Conservation (phyloP, 192 early-diverging fungal genomes). For the Oehlia diaphana region DNA sequence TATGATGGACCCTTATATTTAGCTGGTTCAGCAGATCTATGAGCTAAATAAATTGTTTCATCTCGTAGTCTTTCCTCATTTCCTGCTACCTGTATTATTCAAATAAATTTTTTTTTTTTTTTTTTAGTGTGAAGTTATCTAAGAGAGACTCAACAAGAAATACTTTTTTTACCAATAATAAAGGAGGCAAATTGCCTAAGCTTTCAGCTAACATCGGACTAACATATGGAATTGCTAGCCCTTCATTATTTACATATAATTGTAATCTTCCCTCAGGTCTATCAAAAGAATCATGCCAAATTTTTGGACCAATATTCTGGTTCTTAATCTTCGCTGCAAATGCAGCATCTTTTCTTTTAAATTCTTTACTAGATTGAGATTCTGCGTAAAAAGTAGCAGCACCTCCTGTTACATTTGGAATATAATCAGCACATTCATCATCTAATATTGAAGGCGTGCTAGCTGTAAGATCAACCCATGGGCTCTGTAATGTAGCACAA, state of each 20-base stretch:
- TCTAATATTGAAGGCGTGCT: too few relatives aligned
- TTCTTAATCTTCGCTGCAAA: conserved; percentile 22
- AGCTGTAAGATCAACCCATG: too few relatives aligned
- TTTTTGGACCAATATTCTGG: conserved; percentile 2
- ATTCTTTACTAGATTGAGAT: conserved; percentile 35
- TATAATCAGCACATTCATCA: conserved; percentile 37
- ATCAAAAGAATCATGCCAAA: conserved; percentile 28
- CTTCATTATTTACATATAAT: conserved; percentile 46
- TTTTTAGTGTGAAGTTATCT: not conserved
- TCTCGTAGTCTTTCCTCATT: conserved; percentile 49
- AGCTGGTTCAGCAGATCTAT: conserved; percentile 14
- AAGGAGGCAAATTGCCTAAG: conserved; percentile 39
- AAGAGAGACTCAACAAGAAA: not conserved
- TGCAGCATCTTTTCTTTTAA: conserved; percentile 27
- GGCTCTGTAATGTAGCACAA: too few relatives aligned
- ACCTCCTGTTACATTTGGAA: conserved; percentile 34
- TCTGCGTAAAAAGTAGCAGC: not conserved
- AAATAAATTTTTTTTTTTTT: too few relatives aligned
- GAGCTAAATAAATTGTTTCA: conserved; percentile 46
- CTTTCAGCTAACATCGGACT: conserved; percentile 45
- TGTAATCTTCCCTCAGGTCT: conserved; percentile 40
- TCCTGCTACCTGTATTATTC: conserved; percentile 38
- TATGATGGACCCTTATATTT: conserved; percentile 2
- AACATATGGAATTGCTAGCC: conserved; percentile 44
- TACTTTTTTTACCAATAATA: conserved; percentile 41